Conservation (phyloP, 1,284 basidiomycete species). For the Microbotryum lychnidis-dioicae region DNA sequence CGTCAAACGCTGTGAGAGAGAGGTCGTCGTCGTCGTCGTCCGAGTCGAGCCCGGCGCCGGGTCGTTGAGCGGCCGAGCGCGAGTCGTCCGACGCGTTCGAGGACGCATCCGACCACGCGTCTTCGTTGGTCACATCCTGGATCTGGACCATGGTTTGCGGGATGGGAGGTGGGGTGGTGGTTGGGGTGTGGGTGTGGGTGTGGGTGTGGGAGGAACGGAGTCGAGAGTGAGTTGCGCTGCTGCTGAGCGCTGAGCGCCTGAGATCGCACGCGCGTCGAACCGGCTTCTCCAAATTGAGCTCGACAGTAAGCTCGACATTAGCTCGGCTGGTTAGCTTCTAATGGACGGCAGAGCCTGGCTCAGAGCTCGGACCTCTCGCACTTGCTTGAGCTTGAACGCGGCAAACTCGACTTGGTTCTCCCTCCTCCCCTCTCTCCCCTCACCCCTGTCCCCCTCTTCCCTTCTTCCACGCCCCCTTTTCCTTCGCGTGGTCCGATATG, state of each 20-base stretch:
- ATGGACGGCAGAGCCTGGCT: no score
- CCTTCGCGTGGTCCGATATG: background rate
- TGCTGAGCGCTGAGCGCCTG: no score
- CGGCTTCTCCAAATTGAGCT: background rate
- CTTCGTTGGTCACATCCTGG: slow-evolving; percentile 37
- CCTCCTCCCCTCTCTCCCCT: background rate
- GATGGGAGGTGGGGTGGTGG: no score
- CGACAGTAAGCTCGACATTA: no score
- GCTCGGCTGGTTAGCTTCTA: no score
- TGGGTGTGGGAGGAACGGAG: background rate
- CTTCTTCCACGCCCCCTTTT: no score
- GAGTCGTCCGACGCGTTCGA: slow-evolving; percentile 49
- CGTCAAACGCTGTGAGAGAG: slow-evolving; percentile 18
- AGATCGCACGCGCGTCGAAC: background rate
- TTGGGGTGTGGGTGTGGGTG: background rate
- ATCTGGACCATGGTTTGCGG: slow-evolving; percentile 63
- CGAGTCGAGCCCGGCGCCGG: slow-evolving; percentile 53
- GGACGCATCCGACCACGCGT: no score
- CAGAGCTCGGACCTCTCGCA: no score
- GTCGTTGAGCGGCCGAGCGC: slow-evolving; percentile 52
- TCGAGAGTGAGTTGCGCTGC: no score
- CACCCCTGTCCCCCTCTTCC: no score
- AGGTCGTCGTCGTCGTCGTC: slow-evolving; percentile 18
- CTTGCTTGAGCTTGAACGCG: no score
- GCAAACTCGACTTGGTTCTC: background rate